phyloP scores from a whole-genome alignment of 2,329 filamentous ascomycete genomes.

The Pestalotiopsis sp. region DNA sequence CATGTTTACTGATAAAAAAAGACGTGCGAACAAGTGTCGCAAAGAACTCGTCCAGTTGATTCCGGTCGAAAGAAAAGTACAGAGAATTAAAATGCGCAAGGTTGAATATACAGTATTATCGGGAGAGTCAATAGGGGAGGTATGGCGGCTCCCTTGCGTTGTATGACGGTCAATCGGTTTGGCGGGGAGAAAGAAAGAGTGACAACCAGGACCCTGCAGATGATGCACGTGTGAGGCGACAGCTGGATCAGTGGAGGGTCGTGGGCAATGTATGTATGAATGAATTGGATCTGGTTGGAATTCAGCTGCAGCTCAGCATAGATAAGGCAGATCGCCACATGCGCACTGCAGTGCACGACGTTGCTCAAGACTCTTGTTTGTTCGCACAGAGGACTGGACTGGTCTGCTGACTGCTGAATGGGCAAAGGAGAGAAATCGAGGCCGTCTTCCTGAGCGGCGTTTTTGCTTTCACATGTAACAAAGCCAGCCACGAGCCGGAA shows the following conservation, averaged over 20 bases:
- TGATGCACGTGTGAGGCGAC: constrained; percentile 3
- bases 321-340: not conserved
- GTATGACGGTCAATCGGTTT: not conserved
- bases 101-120: not conserved
- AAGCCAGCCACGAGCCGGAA: constrained; percentile 1
- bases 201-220: not conserved
- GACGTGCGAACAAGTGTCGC: not conserved
- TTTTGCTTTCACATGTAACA: constrained; percentile 9
- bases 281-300: not conserved
- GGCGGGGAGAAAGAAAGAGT: not conserved
- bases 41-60: too few relatives aligned
- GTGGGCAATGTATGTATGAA: not conserved
- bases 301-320: not conserved
- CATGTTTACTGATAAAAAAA: constrained; percentile 25
- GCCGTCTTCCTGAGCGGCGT: not conserved
- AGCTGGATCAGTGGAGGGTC: not conserved
- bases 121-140: not conserved
- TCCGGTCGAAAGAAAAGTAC: too few relatives aligned
- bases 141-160: not conserved
- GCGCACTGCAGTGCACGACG: not conserved
- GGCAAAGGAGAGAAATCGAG: not conserved
- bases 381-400: not conserved
- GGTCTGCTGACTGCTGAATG: not conserved
- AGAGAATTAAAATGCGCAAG: too few relatives aligned
- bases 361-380: not conserved